phyloP scores from a whole-genome alignment of 345 rosid species.

The Aquilaria malaccensis region DNA sequence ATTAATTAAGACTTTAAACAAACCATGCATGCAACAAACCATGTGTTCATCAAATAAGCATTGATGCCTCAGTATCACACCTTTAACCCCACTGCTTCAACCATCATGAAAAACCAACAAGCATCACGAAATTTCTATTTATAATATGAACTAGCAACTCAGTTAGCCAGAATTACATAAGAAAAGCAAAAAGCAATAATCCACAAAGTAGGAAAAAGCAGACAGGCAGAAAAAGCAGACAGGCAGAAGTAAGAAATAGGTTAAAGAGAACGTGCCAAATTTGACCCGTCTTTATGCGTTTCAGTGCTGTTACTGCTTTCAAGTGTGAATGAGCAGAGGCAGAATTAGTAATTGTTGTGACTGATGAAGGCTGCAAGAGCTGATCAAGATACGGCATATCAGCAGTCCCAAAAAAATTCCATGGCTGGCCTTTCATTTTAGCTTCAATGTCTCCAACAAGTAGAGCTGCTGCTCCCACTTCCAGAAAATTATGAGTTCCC shows the following conservation, averaged over 20 bases:
- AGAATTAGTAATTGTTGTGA: conserved; percentile 63
- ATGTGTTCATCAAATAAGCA: too few relatives aligned
- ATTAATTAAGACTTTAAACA: too few relatives aligned
- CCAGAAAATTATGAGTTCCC: conserved; percentile 67
- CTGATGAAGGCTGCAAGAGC: conserved; percentile 84
- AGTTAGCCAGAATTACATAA: conserved; percentile 9
- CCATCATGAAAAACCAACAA: too few relatives aligned
- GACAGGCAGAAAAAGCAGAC: conserved; percentile 1
- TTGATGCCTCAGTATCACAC: too few relatives aligned
- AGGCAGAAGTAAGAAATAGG: conserved; percentile 18
- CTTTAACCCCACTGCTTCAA: too few relatives aligned
- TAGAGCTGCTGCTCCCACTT: conserved; percentile 95
- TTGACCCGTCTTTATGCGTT: conserved; percentile 79
- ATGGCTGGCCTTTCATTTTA: conserved; percentile 84
- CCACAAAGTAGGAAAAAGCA: background rate
- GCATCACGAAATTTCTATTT: too few relatives aligned
- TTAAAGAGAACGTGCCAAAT: conserved; percentile 53
- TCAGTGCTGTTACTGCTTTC: conserved; percentile 84
- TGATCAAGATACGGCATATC: conserved; percentile 97
- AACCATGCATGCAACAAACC: too few relatives aligned
- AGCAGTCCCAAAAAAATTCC: conserved; percentile 86
- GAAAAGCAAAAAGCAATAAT: conserved; percentile 5
- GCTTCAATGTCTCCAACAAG: conserved; percentile 95
- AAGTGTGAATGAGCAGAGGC: conserved; percentile 72
- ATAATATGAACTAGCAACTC: background rate